Evolutionary conservation across 495 filamentous ascomycete species (phyloP).

Genomic region (Penicillium crystallinum): DNA sequence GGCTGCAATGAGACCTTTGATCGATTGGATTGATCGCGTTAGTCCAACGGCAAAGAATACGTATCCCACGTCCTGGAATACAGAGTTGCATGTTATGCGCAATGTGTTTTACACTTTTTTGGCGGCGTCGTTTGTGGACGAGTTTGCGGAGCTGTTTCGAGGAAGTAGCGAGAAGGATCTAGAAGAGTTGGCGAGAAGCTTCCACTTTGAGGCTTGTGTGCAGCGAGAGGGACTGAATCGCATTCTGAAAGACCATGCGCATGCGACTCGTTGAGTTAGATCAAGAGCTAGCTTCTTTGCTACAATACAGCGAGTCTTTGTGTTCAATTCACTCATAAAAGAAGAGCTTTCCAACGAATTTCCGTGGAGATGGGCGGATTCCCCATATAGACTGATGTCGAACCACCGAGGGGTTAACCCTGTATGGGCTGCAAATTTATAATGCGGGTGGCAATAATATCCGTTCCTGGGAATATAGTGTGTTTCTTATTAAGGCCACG

Average conservation of each 20-base stretch:
- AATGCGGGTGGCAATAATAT: slow-evolving; percentile 15
- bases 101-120: slow-evolving; percentile 50
- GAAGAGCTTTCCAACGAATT: no score
- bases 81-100: slow-evolving; percentile 51
- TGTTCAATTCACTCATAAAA: no score
- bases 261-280: neutral
- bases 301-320: no score
- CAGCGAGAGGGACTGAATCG: slow-evolving; percentile 52
- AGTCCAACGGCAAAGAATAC: slow-evolving; percentile 36
- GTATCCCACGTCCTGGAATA: slow-evolving; percentile 53
- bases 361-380: no score
- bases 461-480: neutral
- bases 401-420: neutral
- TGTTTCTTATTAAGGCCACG: slow-evolving; percentile 5
- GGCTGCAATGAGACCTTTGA: slow-evolving; percentile 32
- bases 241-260: slow-evolving; percentile 43
- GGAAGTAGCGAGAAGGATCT: slow-evolving; percentile 50
- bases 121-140: slow-evolving; percentile 46
- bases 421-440: neutral
- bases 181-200: slow-evolving; percentile 52
- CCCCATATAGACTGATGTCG: neutral
- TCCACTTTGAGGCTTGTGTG: slow-evolving; percentile 53
- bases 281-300: neutral
- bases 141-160: slow-evolving; percentile 54
- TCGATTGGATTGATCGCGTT: slow-evolving; percentile 39